Base-by-base conservation (phyloP, 1,284 basidiomycete genomes). In the Rhodotorula sp. region DNA sequence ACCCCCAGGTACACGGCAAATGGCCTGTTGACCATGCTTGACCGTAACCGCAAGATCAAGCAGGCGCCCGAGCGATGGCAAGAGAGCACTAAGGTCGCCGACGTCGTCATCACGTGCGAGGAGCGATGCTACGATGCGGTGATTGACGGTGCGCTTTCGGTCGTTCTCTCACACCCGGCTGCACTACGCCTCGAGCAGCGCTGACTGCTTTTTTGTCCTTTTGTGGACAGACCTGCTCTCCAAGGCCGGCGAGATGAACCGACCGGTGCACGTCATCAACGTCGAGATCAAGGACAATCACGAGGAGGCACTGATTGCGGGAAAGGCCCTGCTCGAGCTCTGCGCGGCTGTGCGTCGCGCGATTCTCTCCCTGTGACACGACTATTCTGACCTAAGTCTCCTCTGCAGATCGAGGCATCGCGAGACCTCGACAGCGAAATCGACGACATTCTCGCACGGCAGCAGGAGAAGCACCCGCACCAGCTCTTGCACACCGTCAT, bases 221-320 rank as follows among this genome's bases (percentile, higher is more conserved):
- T 25, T 3, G 14, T 23, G 9, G 3, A 1, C 76, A 97, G 97
- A 99, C 83, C 84, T 99, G 25, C 85, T 99, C 70, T 84, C 86
- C 54, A 87, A 93, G 73, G 94, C 93, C 42, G 92, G 95, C 3
- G 96, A 99, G 73, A 89, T 90, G 80, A 98, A 95, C 83, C 89
- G 90, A 67, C 89, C 93, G 0, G 94, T 99, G 34, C 97, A 99
- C 81, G 84, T 99, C 66, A 93, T 99, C 81, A 99, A 99, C 82
- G 88, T 99, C 72, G 97, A 99, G 81, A 99, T 99, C 83, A 97
- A 92, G 84, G 97, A 99, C 83, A 99, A 97, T 80, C 96, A 98
- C 79, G 97, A 99, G 84, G 97, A 99, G 82, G 97, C 97, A 0
- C 85, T 91, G 46, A 92, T 97, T 70, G 97, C 97, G 21, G 96